Percentiles rank a stretch among this genome's conserved stretches.
These are phyloP conservation scores for Colletotrichum sp. DNA, from an alignment of 2,329 filamentous ascomycete species.

Conservation along the genomic window DNA sequence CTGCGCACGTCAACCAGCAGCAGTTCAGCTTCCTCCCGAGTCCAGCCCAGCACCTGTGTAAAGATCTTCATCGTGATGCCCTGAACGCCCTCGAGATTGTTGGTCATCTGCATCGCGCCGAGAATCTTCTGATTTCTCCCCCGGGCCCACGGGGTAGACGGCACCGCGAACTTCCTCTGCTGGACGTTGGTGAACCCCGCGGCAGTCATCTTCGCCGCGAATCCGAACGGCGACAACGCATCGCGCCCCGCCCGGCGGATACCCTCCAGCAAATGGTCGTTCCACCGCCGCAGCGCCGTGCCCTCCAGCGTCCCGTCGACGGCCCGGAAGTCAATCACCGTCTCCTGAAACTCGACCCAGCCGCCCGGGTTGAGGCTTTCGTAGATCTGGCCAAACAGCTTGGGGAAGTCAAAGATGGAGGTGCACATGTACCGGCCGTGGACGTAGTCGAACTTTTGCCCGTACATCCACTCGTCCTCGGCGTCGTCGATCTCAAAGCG, in stretches of 20 bases:
- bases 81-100: slow-evolving; percentile 35
- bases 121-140: slow-evolving; percentile 39
- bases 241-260: slow-evolving; percentile 41
- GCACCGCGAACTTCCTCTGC: slow-evolving; percentile 32
- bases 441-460: slow-evolving; percentile 11
- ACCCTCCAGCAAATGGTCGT: slow-evolving; percentile 36
- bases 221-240: slow-evolving; percentile 37
- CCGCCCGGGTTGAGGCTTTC: slow-evolving; percentile 41
- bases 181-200: slow-evolving; percentile 39
- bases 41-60: slow-evolving; percentile 33
- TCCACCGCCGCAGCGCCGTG: slow-evolving; percentile 35
- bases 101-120: slow-evolving; percentile 37
- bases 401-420: slow-evolving; percentile 36
- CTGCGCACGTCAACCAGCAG: slow-evolving; percentile 34
- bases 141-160: slow-evolving; percentile 39
- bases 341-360: slow-evolving; percentile 53
- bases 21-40: slow-evolving; percentile 32
- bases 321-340: slow-evolving; percentile 75
- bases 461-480: slow-evolving; percentile 27
- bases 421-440: slow-evolving; percentile 31
- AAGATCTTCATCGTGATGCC: slow-evolving; percentile 35
- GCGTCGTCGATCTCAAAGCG: slow-evolving; percentile 43
- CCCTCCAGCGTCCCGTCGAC: slow-evolving; percentile 45
- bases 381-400: slow-evolving; percentile 39
- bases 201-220: slow-evolving; percentile 39